phyloP scores from a whole-genome alignment of 495 filamentous ascomycete genomes.

The Venustampulla echinocandica region DNA sequence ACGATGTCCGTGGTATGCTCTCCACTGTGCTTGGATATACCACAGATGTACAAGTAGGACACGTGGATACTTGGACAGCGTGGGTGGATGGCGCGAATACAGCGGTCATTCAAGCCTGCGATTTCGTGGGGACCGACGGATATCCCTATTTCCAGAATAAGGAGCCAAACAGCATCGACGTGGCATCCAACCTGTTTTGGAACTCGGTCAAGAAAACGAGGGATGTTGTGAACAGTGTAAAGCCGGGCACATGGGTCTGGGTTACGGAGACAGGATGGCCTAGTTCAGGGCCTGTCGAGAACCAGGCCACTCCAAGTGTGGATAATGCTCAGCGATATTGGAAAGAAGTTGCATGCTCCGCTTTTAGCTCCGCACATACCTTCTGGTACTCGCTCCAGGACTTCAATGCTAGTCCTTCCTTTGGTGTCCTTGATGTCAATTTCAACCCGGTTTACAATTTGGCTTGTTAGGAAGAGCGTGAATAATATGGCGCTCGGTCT shows the following conservation, averaged over 20 bases:
- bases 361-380: conserved; percentile 56
- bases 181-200: conserved; percentile 54
- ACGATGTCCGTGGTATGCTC: conserved; percentile 21
- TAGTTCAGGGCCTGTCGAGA: conserved; percentile 51
- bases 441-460: conserved; percentile 31
- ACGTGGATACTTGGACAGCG: conserved; percentile 86
- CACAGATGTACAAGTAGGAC: conserved; percentile 56
- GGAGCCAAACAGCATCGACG: conserved; percentile 53
- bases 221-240: conserved; percentile 44
- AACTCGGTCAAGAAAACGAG: conserved; percentile 41
- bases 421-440: conserved; percentile 45
- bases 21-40: conserved; percentile 15
- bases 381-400: conserved; percentile 76
- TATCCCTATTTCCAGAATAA: conserved; percentile 68
- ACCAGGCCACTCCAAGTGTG: conserved; percentile 52
- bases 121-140: conserved; percentile 72
- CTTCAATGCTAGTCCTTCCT: conserved; percentile 57
- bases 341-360: conserved; percentile 62
- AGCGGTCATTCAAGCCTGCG: conserved; percentile 56
- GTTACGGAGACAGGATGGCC: conserved; percentile 88
- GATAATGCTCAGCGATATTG: conserved; percentile 71
- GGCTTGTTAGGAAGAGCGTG: conserved; percentile 13
- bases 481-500: too few relatives aligned
- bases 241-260: conserved; percentile 63
- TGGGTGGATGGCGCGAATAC: conserved; percentile 66